Base-by-base conservation (phyloP, 352 stramenopile genomes). In the Phytopythium helicoides region DNA sequence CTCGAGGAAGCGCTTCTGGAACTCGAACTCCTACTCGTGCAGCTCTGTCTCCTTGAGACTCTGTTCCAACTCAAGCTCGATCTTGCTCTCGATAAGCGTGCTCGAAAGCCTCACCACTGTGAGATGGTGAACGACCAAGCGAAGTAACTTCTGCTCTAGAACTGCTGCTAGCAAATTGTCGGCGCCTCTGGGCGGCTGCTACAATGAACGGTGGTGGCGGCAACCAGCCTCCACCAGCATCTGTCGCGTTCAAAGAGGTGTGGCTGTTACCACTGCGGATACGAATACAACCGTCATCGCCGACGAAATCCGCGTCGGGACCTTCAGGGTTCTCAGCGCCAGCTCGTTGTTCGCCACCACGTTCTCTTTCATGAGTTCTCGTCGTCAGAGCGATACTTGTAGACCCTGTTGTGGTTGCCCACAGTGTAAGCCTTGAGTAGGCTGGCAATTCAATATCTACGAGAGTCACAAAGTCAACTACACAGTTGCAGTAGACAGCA, bases 1-100 rank as follows among this genome's bases (percentile, higher is more conserved):
- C 66, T 86, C 78, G 36, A 94, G 49, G 25, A 94, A 87, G 28
- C 77, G 75, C 62, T 89, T 89, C 47, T 94, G 83, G 23, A 94
- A 50, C 62, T 90, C 77, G 56, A 92, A 77, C 61, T 94, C 83
- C 42, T 90, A 77, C 22, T 90, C 76, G 39, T 81, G 79, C 44
- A 92, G 65, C 54, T 89, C 75, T 35, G 76, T 83, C 41, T 94
- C 83, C 51, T 85, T 86, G 36, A 76, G 60, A 15, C 76, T 76
- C 49, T 94, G 83, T 37, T 89, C 74, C 73, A 87, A 89, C 54
- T 94, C 83, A 54, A 94, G 89, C 47, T 87, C 73, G 34, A 92
- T 79, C 54, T 94, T 94, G 47, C 66, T 81, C 57, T 94, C 78
- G 39, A 94, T 85, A 8, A 94, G 64, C 46, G 79, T 19, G 68